Evolutionary conservation across 2,329 filamentous ascomycete species (phyloP).

Genomic region (Epichloe elymi): DNA sequence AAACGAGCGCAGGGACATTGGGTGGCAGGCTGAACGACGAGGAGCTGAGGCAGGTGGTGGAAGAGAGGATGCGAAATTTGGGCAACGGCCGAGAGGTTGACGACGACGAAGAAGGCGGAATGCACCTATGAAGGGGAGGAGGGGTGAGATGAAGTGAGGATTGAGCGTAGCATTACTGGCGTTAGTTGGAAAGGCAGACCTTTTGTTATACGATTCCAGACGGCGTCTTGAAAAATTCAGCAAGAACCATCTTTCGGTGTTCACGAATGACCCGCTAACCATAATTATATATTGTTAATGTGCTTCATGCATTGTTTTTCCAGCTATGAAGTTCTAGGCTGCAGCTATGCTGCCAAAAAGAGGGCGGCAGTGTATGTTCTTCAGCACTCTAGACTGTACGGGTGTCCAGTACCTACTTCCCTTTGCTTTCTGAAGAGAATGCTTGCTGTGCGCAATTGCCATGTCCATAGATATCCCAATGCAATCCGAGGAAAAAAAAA

Average conservation of each 20-base stretch:
- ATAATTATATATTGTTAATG: neutral
- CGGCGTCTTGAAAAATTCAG: too few species aligned
- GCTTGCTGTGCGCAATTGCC: neutral
- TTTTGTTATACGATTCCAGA: neutral
- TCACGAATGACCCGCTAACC: too few species aligned
- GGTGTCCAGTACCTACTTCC: too few species aligned
- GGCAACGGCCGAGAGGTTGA: constrained; percentile 25
- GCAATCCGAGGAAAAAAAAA: constrained; percentile 4
- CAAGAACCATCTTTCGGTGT: too few species aligned
- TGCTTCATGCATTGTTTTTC: neutral
- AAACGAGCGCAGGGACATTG: neutral
- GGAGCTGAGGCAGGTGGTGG: constrained; percentile 41
- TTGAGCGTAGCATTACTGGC: neutral
- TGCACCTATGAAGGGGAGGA: constrained; percentile 38
- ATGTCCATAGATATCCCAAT: neutral
- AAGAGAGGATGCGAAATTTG: constrained; percentile 37
- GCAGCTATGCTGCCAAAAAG: neutral
- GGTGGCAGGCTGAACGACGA: constrained; percentile 44
- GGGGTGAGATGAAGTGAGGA: neutral
- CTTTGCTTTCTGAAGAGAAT: neutral
- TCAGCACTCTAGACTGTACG: neutral
- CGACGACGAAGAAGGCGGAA: constrained; percentile 35
- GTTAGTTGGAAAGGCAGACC: neutral
- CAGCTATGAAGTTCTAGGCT: neutral
- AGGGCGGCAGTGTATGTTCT: neutral